A percentile compares a stretch with the other conserved stretches of the same genome.
Conservation (phyloP, 352 stramenopile genomes). For the Phytophthora fragariaefolia region DNA sequence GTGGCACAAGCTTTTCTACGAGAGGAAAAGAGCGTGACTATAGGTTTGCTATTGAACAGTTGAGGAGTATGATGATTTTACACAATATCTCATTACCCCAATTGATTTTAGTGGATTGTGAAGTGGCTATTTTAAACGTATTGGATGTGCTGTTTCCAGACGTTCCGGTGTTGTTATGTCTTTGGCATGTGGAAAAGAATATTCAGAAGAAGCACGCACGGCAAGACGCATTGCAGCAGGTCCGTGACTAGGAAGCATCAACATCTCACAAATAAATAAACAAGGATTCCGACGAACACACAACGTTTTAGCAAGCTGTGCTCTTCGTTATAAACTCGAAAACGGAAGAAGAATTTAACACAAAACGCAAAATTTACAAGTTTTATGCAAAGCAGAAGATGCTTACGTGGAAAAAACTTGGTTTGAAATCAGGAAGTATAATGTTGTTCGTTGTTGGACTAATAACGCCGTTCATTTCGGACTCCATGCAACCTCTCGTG, state of each 20-base stretch:
- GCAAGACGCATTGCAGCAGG: neutral
- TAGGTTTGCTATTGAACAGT: neutral
- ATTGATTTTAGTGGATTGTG: neutral
- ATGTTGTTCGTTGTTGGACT: neutral
- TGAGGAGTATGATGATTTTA: neutral
- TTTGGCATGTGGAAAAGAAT: neutral
- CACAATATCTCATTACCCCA: neutral
- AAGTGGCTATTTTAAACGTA: neutral
- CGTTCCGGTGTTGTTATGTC: neutral
- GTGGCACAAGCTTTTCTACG: neutral
- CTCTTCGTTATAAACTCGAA: neutral
- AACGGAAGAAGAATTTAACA: neutral
- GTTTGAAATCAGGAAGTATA: neutral
- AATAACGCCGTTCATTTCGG: neutral
- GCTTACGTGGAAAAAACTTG: neutral
- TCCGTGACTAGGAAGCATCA: neutral
- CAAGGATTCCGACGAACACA: neutral
- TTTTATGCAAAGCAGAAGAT: neutral
- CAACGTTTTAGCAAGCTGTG: neutral
- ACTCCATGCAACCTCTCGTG: neutral
- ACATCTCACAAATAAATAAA: neutral
- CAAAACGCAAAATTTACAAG: neutral
- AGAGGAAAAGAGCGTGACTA: neutral
- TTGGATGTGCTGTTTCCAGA: neutral
- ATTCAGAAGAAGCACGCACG: neutral